phyloP scores from a whole-genome alignment of 2,329 filamentous ascomycete species.

The Alternaria consortialis region DNA sequence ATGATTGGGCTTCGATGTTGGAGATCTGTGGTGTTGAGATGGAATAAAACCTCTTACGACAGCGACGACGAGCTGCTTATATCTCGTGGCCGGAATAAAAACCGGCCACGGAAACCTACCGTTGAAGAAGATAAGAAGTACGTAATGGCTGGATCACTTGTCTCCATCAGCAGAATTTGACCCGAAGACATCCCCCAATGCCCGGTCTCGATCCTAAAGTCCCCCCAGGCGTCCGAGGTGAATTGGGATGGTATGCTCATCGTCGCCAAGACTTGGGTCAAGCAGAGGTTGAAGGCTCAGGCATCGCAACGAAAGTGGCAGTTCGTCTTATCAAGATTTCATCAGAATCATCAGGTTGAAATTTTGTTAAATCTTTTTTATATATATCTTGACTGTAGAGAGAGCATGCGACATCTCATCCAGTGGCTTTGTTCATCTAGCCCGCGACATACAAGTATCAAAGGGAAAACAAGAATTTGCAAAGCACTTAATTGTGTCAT shows the following conservation, averaged over 20 bases:
- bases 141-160: slow-evolving; percentile 49
- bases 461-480: background rate
- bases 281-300: slow-evolving; percentile 1
- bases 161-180: slow-evolving; percentile 21
- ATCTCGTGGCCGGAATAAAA: slow-evolving; percentile 46
- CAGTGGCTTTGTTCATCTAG: background rate
- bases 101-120: slow-evolving; percentile 47
- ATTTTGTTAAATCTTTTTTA: background rate
- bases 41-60: slow-evolving; percentile 9
- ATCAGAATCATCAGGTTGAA: background rate
- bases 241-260: slow-evolving; percentile 16
- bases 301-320: background rate
- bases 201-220: slow-evolving; percentile 9
- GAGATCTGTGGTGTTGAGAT: slow-evolving; percentile 13
- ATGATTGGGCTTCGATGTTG: background rate
- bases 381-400: background rate
- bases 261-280: slow-evolving; percentile 25
- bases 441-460: background rate
- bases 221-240: background rate
- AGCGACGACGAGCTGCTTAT: slow-evolving; percentile 41
- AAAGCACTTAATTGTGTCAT: background rate
- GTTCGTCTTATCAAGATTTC: too few species aligned
- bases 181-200: slow-evolving; percentile 20
- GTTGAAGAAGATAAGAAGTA: slow-evolving; percentile 42
- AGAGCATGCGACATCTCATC: background rate